Conservation (phyloP, 371 early-diverging fungal species). For the Thermomucor indicae-seudaticae region DNA sequence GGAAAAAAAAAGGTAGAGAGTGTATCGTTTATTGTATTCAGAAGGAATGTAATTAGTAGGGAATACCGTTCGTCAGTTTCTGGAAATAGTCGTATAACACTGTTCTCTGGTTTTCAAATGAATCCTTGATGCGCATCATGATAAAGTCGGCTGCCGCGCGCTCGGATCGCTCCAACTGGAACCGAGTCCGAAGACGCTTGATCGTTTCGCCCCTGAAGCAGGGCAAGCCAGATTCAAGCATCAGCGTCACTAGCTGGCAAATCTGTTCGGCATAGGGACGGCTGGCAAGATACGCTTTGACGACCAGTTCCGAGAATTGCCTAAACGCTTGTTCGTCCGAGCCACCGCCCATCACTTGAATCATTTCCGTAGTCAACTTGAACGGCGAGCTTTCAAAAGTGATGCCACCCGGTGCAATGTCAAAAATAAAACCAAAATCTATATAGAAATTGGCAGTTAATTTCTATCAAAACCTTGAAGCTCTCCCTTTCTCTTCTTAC, state of each 20-base stretch:
- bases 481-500: constrained; percentile 30
- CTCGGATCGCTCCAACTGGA: constrained; percentile 90
- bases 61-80: constrained; percentile 83
- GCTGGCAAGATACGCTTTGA: constrained; percentile 89
- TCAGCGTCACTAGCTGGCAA: constrained; percentile 84
- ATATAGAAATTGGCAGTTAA: neutral
- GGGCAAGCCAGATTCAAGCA: constrained; percentile 96
- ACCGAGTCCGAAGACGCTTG: constrained; percentile 81
- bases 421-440: constrained; percentile 99
- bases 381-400: constrained; percentile 98
- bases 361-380: constrained; percentile 98
- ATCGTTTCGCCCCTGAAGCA: constrained; percentile 96
- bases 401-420: constrained; percentile 98
- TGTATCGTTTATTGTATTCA: too few relatives aligned
- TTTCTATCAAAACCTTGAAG: too few relatives aligned
- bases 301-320: constrained; percentile 84
- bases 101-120: constrained; percentile 88
- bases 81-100: constrained; percentile 87
- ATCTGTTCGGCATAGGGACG: constrained; percentile 95
- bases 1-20: too few relatives aligned
- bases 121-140: constrained; percentile 82
- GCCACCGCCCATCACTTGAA: constrained; percentile 94
- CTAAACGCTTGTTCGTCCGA: constrained; percentile 79
- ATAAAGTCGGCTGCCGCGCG: constrained; percentile 94
- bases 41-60: constrained; percentile 3